These are phyloP conservation scores for Chrysosporium queenslandicum DNA, from an alignment of 2,329 filamentous ascomycete genomes.

Conservation along the genomic window DNA sequence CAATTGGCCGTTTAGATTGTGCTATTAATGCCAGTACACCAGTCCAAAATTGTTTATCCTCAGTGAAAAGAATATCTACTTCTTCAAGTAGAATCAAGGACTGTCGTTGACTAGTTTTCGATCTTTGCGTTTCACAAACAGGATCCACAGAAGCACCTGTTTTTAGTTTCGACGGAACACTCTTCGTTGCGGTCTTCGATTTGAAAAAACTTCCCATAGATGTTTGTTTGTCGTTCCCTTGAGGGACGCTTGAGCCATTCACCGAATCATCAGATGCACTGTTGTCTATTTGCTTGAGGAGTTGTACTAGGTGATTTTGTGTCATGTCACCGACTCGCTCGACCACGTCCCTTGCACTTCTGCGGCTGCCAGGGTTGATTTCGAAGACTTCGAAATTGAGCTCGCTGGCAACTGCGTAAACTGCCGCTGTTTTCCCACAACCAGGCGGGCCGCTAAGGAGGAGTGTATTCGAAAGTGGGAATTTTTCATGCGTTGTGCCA, in stretches of 20 bases:
- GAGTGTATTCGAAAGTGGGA: conserved; percentile 58
- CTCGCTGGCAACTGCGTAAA: conserved; percentile 86
- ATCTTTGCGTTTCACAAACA: conserved; percentile 18
- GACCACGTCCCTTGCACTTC: conserved; percentile 79
- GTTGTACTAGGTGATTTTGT: conserved; percentile 77
- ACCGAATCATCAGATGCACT: not conserved
- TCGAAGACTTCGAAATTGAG: conserved; percentile 91
- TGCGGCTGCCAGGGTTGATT: conserved; percentile 71
- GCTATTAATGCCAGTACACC: conserved; percentile 67
- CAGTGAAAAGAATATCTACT: conserved; percentile 84
- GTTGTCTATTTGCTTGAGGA: conserved; percentile 29
- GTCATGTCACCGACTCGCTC: conserved; percentile 97
- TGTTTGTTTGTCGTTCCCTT: conserved; percentile 61
- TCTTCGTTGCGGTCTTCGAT: conserved; percentile 37
- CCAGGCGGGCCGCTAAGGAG: conserved; percentile 81
- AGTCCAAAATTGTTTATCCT: conserved; percentile 90
- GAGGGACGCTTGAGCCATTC: conserved; percentile 11
- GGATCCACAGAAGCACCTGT: conserved; percentile 23
- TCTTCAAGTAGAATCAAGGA: conserved; percentile 91
- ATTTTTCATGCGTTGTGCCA: conserved; percentile 24
- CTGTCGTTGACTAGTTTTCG: conserved; percentile 59
- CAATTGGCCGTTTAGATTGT: conserved; percentile 80
- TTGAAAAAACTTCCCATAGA: conserved; percentile 75
- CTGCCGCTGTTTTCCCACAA: conserved; percentile 84
- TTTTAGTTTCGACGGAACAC: conserved; percentile 19